Conservation (phyloP, 345 rosid genomes). For the Sisymbrium irio region DNA sequence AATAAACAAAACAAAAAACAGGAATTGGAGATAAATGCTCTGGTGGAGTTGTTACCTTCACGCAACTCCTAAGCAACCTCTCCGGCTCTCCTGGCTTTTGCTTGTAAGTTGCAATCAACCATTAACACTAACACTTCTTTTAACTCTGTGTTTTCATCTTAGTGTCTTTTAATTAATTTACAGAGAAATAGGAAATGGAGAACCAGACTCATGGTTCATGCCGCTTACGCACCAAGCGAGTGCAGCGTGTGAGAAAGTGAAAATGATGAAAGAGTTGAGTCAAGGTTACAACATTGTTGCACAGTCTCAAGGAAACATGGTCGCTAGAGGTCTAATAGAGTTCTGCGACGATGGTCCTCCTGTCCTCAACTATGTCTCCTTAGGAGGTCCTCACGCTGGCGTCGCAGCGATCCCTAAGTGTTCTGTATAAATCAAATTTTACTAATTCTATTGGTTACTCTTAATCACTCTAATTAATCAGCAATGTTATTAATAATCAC, state of each 20-base stretch:
- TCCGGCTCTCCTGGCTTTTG: constrained; percentile 79
- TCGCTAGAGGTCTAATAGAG: constrained; percentile 79
- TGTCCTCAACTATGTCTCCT: constrained; percentile 68
- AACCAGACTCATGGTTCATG: constrained; percentile 84
- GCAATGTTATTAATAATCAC: not conserved
- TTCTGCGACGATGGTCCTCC: constrained; percentile 78
- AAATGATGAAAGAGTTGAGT: constrained; percentile 64
- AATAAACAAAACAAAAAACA: constrained; percentile 8
- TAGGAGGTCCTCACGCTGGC: constrained; percentile 97
- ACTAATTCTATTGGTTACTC: not conserved
- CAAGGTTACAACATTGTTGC: constrained; percentile 83
- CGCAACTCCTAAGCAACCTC: constrained; percentile 44
- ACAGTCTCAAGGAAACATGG: constrained; percentile 87
- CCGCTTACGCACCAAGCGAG: constrained; percentile 49
- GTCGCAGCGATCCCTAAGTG: constrained; percentile 82
- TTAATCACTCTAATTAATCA: not conserved
- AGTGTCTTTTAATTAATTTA: not conserved
- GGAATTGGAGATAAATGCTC: constrained; percentile 86
- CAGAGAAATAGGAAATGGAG: constrained; percentile 39
- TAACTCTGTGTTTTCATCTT: not conserved
- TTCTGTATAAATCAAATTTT: constrained; percentile 38
- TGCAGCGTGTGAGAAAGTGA: constrained; percentile 45
- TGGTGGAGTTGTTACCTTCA: constrained; percentile 57
- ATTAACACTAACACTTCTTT: not conserved
- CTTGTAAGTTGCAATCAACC: constrained; percentile 42